Percentiles rank a stretch among this genome's conserved stretches.
Evolutionary conservation across 2,329 filamentous ascomycete species (phyloP).

Genomic region (Ascochyta pisi): DNA sequence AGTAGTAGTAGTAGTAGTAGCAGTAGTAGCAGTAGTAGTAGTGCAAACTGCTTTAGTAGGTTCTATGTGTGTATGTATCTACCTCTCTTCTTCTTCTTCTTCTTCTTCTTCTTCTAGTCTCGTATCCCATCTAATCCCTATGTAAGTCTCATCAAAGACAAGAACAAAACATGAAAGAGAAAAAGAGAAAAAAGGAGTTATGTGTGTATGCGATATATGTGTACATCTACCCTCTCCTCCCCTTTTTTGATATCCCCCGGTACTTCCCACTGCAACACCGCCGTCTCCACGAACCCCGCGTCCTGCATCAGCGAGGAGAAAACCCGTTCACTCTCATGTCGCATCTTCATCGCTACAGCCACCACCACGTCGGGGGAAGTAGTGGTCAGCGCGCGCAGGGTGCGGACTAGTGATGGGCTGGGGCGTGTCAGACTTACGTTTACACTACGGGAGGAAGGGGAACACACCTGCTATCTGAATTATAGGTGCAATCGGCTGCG

Average conservation of each 20-base stretch:
- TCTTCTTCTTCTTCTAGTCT: no score
- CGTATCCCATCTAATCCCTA: no score
- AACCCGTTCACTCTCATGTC: conserved; percentile 69
- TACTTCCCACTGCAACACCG: conserved; percentile 24
- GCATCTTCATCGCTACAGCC: conserved; percentile 69
- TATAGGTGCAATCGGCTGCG: conserved; percentile 77
- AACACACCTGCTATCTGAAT: conserved; percentile 63
- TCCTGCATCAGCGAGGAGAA: conserved; percentile 66
- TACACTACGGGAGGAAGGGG: background rate
- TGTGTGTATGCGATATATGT: conserved; percentile 21
- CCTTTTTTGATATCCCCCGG: conserved; percentile 36
- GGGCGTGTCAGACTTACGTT: background rate
- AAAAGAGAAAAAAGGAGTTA: background rate
- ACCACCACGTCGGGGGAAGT: conserved; percentile 59
- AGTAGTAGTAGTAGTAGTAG: no score
- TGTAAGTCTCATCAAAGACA: no score
- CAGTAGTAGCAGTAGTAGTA: no score
- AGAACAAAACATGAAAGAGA: background rate
- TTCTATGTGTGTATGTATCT: no score
- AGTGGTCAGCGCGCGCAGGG: conserved; percentile 58
- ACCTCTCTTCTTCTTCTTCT: no score
- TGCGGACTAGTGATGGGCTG: conserved; percentile 66
- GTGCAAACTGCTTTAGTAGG: no score
- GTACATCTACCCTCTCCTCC: conserved; percentile 37
- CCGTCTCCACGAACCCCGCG: conserved; percentile 34